phyloP scores from a whole-genome alignment of 2,329 filamentous ascomycete species.

The Calonectria hawksworthii region DNA sequence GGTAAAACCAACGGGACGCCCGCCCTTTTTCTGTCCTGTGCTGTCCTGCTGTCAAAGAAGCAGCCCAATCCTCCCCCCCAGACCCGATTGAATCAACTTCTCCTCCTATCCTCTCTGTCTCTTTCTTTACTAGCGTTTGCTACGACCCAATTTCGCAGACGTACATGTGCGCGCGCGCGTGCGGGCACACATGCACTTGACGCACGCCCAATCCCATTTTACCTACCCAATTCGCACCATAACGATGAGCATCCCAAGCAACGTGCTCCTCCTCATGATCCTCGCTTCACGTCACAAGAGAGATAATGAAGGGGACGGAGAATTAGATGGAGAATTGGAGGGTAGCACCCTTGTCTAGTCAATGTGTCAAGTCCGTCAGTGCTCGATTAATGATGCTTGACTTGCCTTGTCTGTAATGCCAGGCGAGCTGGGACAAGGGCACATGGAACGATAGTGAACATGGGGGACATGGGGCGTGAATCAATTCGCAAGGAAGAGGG shows the following conservation, averaged over 20 bases:
- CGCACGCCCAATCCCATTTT: constrained; percentile 12
- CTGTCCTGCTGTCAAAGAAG: constrained; percentile 15
- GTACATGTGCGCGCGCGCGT: constrained; percentile 7
- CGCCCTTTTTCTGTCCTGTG: constrained; percentile 12
- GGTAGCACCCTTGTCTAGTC: constrained; percentile 4
- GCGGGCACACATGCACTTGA: constrained; percentile 10
- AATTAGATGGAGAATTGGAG: constrained; percentile 22
- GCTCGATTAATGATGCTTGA: constrained; percentile 1
- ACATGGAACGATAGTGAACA: constrained; percentile 10
- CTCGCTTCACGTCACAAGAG: constrained; percentile 12
- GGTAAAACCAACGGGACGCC: neutral
- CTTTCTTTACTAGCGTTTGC: constrained; percentile 12
- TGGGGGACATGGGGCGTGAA: constrained; percentile 11
- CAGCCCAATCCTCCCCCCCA: constrained; percentile 6
- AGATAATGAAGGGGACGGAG: constrained; percentile 20
- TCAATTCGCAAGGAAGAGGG: constrained; percentile 5
- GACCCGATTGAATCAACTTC: constrained; percentile 3
- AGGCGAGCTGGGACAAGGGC: constrained; percentile 6
- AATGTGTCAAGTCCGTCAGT: constrained; percentile 23
- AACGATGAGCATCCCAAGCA: constrained; percentile 12
- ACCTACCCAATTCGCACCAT: constrained; percentile 15
- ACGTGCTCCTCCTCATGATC: constrained; percentile 17
- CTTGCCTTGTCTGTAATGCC: constrained; percentile 19
- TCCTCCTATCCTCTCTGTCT: neutral
- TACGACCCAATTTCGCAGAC: constrained; percentile 13